Percentiles rank a stretch among this genome's conserved stretches.
Conservation (phyloP, 306 rosid species). For the Castanea crenata region DNA sequence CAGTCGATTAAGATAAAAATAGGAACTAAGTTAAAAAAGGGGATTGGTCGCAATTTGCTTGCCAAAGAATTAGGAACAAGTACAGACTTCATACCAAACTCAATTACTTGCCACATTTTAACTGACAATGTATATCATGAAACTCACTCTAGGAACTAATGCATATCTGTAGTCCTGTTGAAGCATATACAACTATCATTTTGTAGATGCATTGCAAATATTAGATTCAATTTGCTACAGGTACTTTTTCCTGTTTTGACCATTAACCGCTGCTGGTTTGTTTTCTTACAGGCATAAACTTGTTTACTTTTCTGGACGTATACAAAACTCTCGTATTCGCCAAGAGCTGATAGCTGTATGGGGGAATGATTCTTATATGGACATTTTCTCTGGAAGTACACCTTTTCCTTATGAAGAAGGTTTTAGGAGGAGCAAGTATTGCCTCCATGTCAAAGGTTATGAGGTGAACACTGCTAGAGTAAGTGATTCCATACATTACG, state of each 20-base stretch:
- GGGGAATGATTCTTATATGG: constrained; percentile 32
- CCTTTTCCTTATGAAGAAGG: constrained; percentile 30
- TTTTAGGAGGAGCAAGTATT: constrained; percentile 33
- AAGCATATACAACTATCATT: background rate
- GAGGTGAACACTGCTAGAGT: constrained; percentile 40
- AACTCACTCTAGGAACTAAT: no score
- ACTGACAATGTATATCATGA: no score
- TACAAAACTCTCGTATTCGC: constrained; percentile 28
- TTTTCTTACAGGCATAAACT: constrained; percentile 29
- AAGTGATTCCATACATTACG: constrained; percentile 34
- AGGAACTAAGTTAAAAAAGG: no score
- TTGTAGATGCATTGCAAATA: background rate
- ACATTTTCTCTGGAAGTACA: constrained; percentile 14
- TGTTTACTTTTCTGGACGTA: constrained; percentile 31
- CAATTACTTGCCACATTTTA: no score
- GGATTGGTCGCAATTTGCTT: no score
- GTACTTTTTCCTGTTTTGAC: background rate
- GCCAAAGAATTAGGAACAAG: no score
- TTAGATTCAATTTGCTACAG: background rate
- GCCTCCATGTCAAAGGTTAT: constrained; percentile 36
- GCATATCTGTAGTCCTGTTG: background rate
- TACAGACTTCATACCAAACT: no score
- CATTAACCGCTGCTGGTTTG: background rate
- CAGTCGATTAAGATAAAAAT: no score
- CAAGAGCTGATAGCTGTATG: constrained; percentile 25